Conservation (phyloP, 1,139 yeast genomes). For the Martiniozyma asiatica region DNA sequence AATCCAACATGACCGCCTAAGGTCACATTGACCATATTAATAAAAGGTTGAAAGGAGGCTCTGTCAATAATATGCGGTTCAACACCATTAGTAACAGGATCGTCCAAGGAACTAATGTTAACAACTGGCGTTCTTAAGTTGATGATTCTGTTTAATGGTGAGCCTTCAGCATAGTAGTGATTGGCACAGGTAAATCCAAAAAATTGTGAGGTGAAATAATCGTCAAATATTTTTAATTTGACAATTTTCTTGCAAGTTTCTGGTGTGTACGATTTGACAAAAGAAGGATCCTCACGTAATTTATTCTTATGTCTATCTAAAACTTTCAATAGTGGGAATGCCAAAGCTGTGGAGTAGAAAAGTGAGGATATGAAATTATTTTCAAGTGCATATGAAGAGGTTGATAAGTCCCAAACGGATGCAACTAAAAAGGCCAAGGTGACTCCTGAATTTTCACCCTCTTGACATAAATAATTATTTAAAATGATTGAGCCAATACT, state of each 20-base stretch:
- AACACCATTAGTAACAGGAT: slow-evolving; percentile 59
- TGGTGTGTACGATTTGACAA: slow-evolving; percentile 20
- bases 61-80: slow-evolving; percentile 54
- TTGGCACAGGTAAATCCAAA: slow-evolving; percentile 60
- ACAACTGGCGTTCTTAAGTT: slow-evolving; percentile 56
- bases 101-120: slow-evolving; percentile 63
- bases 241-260: slow-evolving; percentile 7
- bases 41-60: slow-evolving; percentile 54
- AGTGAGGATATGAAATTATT: slow-evolving; percentile 46
- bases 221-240: slow-evolving; percentile 52
- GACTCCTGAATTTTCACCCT: slow-evolving; percentile 40
- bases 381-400: slow-evolving; percentile 39
- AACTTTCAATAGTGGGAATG: slow-evolving; percentile 50
- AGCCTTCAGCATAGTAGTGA: slow-evolving; percentile 63
- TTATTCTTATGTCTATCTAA: slow-evolving; percentile 50
- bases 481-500: slow-evolving; percentile 81
- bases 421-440: slow-evolving; percentile 60
- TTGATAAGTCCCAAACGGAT: slow-evolving; percentile 75
- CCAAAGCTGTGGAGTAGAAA: slow-evolving; percentile 55
- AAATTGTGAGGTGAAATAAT: slow-evolving; percentile 55
- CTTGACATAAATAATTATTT: slow-evolving; percentile 70
- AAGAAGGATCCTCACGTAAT: slow-evolving; percentile 30
- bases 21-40: slow-evolving; percentile 53
- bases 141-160: slow-evolving; percentile 47
- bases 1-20: slow-evolving; percentile 84